Evolutionary conservation across 768 basidiomycete species (phyloP), one percentile per base, ranked within the genome.

Genomic region (Gymnopilus dilepis): DNA sequence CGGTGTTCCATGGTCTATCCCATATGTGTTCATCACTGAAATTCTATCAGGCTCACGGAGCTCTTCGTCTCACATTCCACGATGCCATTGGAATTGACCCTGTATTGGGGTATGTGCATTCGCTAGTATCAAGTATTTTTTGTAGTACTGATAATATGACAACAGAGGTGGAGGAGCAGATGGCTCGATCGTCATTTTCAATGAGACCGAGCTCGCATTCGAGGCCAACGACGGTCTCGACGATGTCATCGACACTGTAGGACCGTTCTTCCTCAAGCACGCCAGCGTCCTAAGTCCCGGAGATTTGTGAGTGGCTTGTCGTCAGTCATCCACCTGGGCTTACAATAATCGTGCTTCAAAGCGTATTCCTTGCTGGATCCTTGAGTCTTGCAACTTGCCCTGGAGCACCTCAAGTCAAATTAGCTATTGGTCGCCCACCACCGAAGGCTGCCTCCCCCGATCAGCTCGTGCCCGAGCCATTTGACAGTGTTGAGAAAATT

Each of bases 341-440:
- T 43, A 17, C 43, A n/a, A n/a, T n/a, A 13, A 0, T 30, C 17
- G 6, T 15, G 21, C 13, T 30, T 8, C 19, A n/a, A 17, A 62
- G 60, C 47, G 56, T 62, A 17, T 55, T 56, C 22, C 45, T 82
- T 59, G 81, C 82, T 15, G 79, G 69, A 8, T 78, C 81, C 4
- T 75, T 80, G 31, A 77, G 76, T 43, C 68, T 77, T 22, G 65
- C 70, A 38, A 81, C 79, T 62, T 82, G 81, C 58, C 73, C 75
- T 4, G 80, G 80, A 63, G 77, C 78, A 24, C 80, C 80, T 8
- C 74, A 72, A 24, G 69, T 83, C 30, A 57, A 70, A 15, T 78
- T 80, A 70, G 71, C 79, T 59, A 47, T 76, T 31, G 80, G 82
- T 9, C 70, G 78, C 17, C 75, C 77, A 6, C 45, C 51, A 15